Evolutionary conservation across 2,329 filamentous ascomycete species (phyloP).

Genomic region (Thermothelomyces thermophilus): DNA sequence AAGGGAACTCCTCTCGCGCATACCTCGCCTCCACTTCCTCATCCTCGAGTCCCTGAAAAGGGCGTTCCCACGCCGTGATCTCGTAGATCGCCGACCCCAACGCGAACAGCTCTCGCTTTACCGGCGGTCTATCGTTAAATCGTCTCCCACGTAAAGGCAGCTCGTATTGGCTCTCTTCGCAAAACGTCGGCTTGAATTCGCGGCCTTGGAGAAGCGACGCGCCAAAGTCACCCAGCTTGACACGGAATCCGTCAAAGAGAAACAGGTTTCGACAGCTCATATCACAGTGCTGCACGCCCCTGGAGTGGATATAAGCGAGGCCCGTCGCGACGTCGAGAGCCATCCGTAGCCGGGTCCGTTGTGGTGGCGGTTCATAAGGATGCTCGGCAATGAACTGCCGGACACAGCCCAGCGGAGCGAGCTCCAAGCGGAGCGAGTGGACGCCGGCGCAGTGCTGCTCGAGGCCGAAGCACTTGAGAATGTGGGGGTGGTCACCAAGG

Average conservation of each 20-base stretch:
- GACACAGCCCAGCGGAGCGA: neutral
- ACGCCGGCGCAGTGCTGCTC: neutral
- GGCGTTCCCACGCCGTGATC: slow-evolving; percentile 1
- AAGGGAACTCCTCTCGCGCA: slow-evolving; percentile 8
- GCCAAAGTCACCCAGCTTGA: slow-evolving; percentile 9
- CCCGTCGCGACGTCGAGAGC: neutral
- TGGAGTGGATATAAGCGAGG: neutral
- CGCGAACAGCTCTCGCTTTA: slow-evolving; percentile 5
- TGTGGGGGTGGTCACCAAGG: slow-evolving; percentile 3
- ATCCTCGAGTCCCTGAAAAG: slow-evolving; percentile 1
- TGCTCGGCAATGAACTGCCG: too few relatives aligned
- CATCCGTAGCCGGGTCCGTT: neutral
- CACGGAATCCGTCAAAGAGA: slow-evolving; percentile 3
- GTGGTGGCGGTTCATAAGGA: neutral
- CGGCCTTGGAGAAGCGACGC: neutral
- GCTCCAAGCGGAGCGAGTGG: slow-evolving; percentile 3
- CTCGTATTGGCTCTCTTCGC: slow-evolving; percentile 4
- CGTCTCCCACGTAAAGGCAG: neutral
- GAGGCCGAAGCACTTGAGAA: slow-evolving; percentile 5
- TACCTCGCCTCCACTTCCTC: slow-evolving; percentile 9
- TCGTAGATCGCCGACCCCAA: slow-evolving; percentile 1
- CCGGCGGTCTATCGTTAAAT: neutral
- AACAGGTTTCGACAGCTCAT: slow-evolving; percentile 1
- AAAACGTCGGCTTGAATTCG: neutral
- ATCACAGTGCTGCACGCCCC: neutral